Percentiles rank a stretch among this genome's conserved stretches.
Evolutionary conservation across 2,329 filamentous ascomycete genomes (phyloP).

Genomic region (Zopfia rhizophila): DNA sequence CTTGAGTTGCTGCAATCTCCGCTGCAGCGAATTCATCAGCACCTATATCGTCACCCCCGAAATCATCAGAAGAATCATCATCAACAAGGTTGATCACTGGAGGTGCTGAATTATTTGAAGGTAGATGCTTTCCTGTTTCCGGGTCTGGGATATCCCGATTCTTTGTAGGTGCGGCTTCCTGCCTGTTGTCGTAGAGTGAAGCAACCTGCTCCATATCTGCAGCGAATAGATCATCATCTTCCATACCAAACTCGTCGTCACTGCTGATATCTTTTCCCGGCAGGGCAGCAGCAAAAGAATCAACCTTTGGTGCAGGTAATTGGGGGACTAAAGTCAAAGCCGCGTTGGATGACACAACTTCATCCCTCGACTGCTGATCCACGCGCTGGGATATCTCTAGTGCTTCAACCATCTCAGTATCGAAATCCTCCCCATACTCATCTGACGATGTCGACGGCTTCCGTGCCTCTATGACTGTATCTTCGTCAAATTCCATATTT

Average conservation of each 20-base stretch:
- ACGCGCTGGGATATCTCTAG: constrained; percentile 33
- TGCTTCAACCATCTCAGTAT: constrained; percentile 46
- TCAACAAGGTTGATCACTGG: constrained; percentile 49
- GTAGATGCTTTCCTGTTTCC: not conserved
- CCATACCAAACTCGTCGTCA: constrained; percentile 58
- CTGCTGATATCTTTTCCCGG: constrained; percentile 25
- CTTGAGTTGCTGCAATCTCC: constrained; percentile 78
- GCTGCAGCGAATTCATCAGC: constrained; percentile 75
- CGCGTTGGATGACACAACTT: constrained; percentile 15
- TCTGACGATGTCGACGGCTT: constrained; percentile 41
- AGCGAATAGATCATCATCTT: constrained; percentile 62
- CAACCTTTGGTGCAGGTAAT: no score
- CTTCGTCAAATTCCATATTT: constrained; percentile 12
- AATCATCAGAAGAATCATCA: constrained; percentile 74
- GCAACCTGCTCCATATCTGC: constrained; percentile 69
- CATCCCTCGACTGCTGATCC: constrained; percentile 7
- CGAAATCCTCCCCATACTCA: constrained; percentile 50
- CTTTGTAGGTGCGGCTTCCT: constrained; percentile 27
- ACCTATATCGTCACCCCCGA: constrained; percentile 75
- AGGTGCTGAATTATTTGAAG: constrained; percentile 14
- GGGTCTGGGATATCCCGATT: constrained; percentile 7
- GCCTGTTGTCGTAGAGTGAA: constrained; percentile 63
- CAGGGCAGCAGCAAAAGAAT: constrained; percentile 6
- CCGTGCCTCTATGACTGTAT: constrained; percentile 5
- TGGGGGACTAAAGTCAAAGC: not conserved